Evolutionary conservation across 176 grass and related monocot genomes (phyloP), one percentile per base, ranked within the genome.

Genomic region (Canna indica): DNA sequence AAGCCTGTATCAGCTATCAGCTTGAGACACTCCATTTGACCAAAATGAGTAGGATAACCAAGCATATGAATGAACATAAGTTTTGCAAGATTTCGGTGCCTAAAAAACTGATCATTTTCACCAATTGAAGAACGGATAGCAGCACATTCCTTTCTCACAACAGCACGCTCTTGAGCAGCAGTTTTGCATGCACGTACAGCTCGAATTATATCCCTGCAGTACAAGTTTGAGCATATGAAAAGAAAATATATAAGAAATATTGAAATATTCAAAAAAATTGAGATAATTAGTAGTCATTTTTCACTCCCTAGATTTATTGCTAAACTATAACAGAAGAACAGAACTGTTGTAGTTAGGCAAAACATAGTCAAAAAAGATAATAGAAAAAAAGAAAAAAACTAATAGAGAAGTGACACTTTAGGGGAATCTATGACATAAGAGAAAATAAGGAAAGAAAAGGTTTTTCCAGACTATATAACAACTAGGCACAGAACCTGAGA

Each of bases 51-150:
- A 26, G 94, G 94, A 79, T 97, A 97, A 17, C 94, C 94, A 63
- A 97, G 94, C 94, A 97, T 97, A 78, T 97, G 94, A 77, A 97
- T 97, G 74, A 97, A 97, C 94, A 97, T 97, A 47, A 97, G 94
- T 80, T 97, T 97, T 32, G 94, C 86, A 69, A 97, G 79, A 83
- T 97, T 97, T 44, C 94, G 86, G 45, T 97, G 94, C 70, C 94
- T 81, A 84, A 85, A 97, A 81, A 90, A 84, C 58, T 89, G 81
- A 61, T 97, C 86, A 72, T 80, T 88, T 71, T 82, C 86, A 59
- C 89, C 90, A 79, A 97, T 97, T 65, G 94, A 81, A 16, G 94
- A 82, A 64, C 94, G 89, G 77, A 97, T 97, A 69, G 94, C 89
- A 29, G 94, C 94, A 75, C 94, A 97, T 83, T 97, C 94, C 72